These are phyloP conservation scores for Eremomyces bilateralis DNA, from an alignment of 495 filamentous ascomycete genomes.

Conservation along the genomic window DNA sequence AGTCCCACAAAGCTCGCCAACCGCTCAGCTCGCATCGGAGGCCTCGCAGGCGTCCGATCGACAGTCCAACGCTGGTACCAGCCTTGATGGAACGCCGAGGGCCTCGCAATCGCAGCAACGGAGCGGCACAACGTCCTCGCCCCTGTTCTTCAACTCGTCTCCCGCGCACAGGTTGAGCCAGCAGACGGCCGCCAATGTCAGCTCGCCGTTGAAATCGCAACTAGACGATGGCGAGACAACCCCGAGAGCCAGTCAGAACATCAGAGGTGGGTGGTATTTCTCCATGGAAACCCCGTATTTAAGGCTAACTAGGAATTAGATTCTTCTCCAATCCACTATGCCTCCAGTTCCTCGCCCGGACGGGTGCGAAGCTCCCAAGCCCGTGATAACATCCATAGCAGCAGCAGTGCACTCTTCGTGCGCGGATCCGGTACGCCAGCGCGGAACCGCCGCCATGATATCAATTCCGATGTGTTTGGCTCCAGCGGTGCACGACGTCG, in stretches of 20 bases:
- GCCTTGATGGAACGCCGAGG: constrained; percentile 20
- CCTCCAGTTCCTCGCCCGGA: constrained; percentile 64
- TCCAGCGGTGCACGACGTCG: constrained; percentile 39
- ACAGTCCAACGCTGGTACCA: no score
- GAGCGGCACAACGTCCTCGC: constrained; percentile 41
- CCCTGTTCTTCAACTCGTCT: constrained; percentile 65
- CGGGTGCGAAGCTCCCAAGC: constrained; percentile 24
- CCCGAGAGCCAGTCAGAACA: constrained; percentile 37
- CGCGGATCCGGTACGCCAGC: constrained; percentile 32
- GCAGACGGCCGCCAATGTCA: constrained; percentile 33
- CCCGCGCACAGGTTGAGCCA: constrained; percentile 35
- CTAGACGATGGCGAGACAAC: constrained; percentile 44
- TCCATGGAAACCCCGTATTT: not conserved
- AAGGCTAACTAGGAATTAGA: constrained; percentile 26
- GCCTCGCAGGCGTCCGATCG: constrained; percentile 24
- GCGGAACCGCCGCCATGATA: constrained; percentile 46
- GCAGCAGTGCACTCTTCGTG: constrained; percentile 73
- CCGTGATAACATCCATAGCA: constrained; percentile 46
- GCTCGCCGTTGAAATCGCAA: constrained; percentile 46
- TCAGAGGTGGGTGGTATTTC: constrained; percentile 37
- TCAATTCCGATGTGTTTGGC: constrained; percentile 56
- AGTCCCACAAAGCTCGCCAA: constrained; percentile 28
- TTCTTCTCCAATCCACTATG: constrained; percentile 79
- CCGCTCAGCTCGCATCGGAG: constrained; percentile 20
- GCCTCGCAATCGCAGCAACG: constrained; percentile 3